Conservation (phyloP, 2,329 filamentous ascomycete genomes). For the Domatiomyces globalis region DNA sequence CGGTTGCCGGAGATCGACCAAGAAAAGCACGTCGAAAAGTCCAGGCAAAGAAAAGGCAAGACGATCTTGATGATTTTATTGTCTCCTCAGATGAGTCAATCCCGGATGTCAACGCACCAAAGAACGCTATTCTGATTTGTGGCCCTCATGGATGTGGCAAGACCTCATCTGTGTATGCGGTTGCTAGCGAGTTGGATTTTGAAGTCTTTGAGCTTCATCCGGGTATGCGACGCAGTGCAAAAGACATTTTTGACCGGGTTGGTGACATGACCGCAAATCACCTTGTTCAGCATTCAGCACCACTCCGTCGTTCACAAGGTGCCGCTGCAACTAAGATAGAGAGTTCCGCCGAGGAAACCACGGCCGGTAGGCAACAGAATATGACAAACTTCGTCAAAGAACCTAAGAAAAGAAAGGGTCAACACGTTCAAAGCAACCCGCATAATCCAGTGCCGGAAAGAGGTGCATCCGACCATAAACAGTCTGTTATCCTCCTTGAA, state of each 20-base stretch:
- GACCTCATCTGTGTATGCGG: constrained; percentile 80
- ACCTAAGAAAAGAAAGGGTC: constrained; percentile 16
- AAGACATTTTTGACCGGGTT: constrained; percentile 78
- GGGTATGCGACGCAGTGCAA: constrained; percentile 67
- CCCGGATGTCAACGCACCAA: constrained; percentile 38
- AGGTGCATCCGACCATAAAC: constrained; percentile 52
- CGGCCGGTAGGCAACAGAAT: constrained; percentile 19
- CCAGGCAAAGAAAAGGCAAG: constrained; percentile 49
- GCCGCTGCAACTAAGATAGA: constrained; percentile 7
- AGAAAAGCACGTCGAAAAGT: constrained; percentile 31
- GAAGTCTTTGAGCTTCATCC: constrained; percentile 93
- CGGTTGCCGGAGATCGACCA: constrained; percentile 13
- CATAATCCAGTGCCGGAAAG: constrained; percentile 7
- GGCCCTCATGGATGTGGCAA: constrained; percentile 86
- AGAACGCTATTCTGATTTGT: constrained; percentile 74
- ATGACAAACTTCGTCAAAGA: constrained; percentile 5
- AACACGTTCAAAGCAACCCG: constrained; percentile 10
- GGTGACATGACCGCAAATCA: constrained; percentile 97
- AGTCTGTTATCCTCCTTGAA: constrained; percentile 86
- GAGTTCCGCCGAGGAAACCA: constrained; percentile 13
- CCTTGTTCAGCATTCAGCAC: constrained; percentile 46
- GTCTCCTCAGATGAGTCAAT: constrained; percentile 64
- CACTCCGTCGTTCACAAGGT: constrained; percentile 4
- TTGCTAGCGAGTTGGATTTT: constrained; percentile 80
- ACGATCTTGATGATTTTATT: constrained; percentile 67